phyloP scores from a whole-genome alignment of 2,329 filamentous ascomycete species.

The Apiospora rasikravindrae region DNA sequence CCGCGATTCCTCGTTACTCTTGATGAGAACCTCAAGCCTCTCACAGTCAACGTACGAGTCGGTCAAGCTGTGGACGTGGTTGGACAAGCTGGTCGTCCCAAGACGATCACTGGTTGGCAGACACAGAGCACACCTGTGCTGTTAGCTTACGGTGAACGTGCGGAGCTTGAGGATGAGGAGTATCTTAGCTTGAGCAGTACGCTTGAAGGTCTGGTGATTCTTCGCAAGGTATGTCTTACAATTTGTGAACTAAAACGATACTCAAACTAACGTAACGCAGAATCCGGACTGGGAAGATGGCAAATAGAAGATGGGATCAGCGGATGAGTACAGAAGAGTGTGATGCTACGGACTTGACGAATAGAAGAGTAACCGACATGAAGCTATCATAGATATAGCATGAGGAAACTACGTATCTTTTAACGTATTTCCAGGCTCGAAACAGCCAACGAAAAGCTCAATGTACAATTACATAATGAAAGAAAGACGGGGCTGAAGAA shows the following conservation, averaged over 20 bases:
- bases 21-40: slow-evolving; percentile 89
- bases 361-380: background rate
- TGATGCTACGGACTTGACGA: background rate
- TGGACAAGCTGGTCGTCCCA: slow-evolving; percentile 93
- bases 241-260: background rate
- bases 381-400: slow-evolving; percentile 11
- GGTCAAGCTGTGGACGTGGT: slow-evolving; percentile 98
- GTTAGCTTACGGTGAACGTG: slow-evolving; percentile 91
- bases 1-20: slow-evolving; percentile 95
- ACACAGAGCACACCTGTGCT: slow-evolving; percentile 99
- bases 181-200: slow-evolving; percentile 92
- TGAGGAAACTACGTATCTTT: background rate
- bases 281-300: slow-evolving; percentile 61
- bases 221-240: slow-evolving; percentile 79
- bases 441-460: slow-evolving; percentile 7
- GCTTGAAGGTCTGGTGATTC: slow-evolving; percentile 91
- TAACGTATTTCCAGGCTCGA: background rate
- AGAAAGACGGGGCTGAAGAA: slow-evolving; percentile 12
- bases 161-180: slow-evolving; percentile 96
- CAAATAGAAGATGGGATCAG: slow-evolving; percentile 42
- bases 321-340: background rate
- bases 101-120: slow-evolving; percentile 99
- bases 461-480: slow-evolving; percentile 20
- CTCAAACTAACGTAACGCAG: slow-evolving; percentile 39
- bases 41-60: slow-evolving; percentile 95